phyloP scores from a whole-genome alignment of 345 rosid species.

The Brassica rapa region DNA sequence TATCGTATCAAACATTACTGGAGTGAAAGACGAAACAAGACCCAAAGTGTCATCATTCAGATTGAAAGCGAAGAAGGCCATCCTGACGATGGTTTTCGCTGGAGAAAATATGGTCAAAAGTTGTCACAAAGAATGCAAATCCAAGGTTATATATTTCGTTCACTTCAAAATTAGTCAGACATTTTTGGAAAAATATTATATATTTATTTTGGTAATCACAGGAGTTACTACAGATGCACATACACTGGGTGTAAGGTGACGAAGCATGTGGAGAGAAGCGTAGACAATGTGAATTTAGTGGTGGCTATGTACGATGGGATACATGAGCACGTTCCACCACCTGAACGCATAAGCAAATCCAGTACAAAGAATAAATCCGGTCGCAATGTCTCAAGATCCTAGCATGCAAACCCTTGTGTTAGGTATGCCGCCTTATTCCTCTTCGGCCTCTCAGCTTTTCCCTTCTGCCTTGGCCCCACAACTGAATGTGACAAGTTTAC shows the following conservation, averaged over 20 bases:
- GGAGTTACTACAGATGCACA: conserved; percentile 40
- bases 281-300: neutral
- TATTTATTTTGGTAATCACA: neutral
- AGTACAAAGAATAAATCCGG: neutral
- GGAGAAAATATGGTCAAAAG: conserved; percentile 39
- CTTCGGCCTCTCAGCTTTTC: neutral
- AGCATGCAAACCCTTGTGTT: too few species aligned
- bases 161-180: neutral
- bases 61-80: conserved; percentile 15
- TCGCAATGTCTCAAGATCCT: too few species aligned
- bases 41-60: conserved; percentile 27
- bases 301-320: conserved; percentile 32
- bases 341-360: neutral
- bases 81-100: conserved; percentile 35
- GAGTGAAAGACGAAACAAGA: conserved; percentile 16
- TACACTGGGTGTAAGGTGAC: conserved; percentile 9
- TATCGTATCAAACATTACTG: conserved; percentile 21
- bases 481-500: neutral
- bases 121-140: conserved; percentile 34
- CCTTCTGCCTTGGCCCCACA: neutral
- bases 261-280: conserved; percentile 38
- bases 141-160: conserved; percentile 25
- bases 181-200: neutral
- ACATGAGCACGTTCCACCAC: conserved; percentile 25
- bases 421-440: too few species aligned